Conservation (phyloP, 768 basidiomycete species). For the Terana coerulea region DNA sequence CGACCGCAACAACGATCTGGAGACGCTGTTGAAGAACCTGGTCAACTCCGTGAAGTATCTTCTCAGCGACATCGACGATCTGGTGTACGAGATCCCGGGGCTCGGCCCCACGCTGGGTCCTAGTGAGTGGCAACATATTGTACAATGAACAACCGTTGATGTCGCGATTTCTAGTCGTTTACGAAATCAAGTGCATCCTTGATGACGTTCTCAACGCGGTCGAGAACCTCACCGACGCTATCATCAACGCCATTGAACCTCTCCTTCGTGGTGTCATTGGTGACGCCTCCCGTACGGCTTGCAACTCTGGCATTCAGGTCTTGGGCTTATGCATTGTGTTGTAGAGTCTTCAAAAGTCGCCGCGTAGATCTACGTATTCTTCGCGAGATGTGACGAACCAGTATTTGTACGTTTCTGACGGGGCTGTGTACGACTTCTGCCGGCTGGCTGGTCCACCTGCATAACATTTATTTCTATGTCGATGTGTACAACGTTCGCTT, state of each 20-base stretch:
- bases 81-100: conserved; percentile 39
- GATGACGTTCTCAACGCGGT: conserved; percentile 45
- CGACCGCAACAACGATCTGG: conserved; percentile 38
- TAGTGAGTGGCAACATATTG: conserved; percentile 36
- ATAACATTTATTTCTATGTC: conserved; percentile 10
- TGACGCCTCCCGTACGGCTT: conserved; percentile 20
- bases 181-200: conserved; percentile 57
- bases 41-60: conserved; percentile 46
- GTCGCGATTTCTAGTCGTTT: conserved; percentile 39
- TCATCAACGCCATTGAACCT: conserved; percentile 39
- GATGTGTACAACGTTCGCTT: conserved; percentile 17
- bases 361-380: not conserved
- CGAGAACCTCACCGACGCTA: conserved; percentile 47
- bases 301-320: conserved; percentile 23
- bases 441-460: conserved; percentile 18
- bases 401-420: conserved; percentile 3
- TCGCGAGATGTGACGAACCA: conserved; percentile 1
- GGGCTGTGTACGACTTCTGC: conserved; percentile 11
- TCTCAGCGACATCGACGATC: conserved; percentile 28
- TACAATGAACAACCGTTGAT: not conserved
- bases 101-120: conserved; percentile 52
- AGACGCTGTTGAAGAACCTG: conserved; percentile 46
- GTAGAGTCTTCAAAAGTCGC: conserved; percentile 6
- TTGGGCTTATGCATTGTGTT: conserved; percentile 17
- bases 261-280: conserved; percentile 27